Evolutionary conservation across 768 basidiomycete genomes (phyloP), one percentile per base, ranked within the genome.

Genomic region (Candolleomyces efflorescens): DNA sequence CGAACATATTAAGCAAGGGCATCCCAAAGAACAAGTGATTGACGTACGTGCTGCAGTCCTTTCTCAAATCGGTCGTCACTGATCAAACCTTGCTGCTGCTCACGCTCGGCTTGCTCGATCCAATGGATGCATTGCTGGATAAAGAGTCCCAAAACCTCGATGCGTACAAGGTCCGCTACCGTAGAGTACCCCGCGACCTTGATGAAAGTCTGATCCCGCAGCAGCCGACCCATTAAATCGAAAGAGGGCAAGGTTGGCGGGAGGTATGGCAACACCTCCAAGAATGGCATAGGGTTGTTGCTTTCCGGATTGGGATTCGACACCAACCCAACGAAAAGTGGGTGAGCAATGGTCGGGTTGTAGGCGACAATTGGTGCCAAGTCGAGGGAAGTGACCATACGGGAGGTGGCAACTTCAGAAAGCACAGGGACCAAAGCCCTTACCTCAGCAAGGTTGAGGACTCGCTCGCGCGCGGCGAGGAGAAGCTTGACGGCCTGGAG

Each of bases 31-130:
- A 39, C 38, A 62, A 17, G 44, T 58, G 52, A 44, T 32, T 24
- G 24, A 72, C 84, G 43, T 63, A 91, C 90, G 64, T 88, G 85
- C 67, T 84, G 82, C 27, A 89, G 82, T 12, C 86, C 87, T 65
- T 85, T 86, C 5, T 85, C 79, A 63, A 85, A 86, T 22, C 86
- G 81, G 67, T 91, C 89, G 60, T 91, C 89, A 56, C 82, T 87
- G 57, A 85, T 76, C 32, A 80, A 67, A 3, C 88, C 89, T 47
- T 88, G 84, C 32, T 77, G 76, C 66, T 89, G 87, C 54, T 90
- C 86, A 50, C 73, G 73, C 65, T 92, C 88, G 2, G 87, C 86
- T 22, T 69, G 74, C 56, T 91, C 89, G 15, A 92, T 74, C 77
- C 87, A 88, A 39, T 76, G 77, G 62, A 90, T 86, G 60, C 81